Percentiles rank a stretch among this genome's conserved stretches.
Conservation (phyloP, 768 basidiomycete species). For the Xerocomellus dryophilus region DNA sequence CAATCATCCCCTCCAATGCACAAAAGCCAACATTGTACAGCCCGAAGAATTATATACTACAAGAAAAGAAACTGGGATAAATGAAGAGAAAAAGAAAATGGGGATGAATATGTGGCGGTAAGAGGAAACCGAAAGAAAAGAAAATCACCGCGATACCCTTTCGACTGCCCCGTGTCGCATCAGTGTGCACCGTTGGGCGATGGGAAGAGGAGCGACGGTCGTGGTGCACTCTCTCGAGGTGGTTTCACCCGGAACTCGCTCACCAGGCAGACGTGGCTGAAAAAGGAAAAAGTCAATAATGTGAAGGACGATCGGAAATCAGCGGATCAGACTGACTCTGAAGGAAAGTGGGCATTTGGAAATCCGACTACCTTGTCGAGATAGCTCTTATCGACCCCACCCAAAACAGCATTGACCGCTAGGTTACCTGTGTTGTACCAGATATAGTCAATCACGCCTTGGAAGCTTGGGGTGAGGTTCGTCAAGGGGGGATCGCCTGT, state of each 20-base stretch:
- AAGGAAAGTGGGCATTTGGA: slow-evolving; percentile 95
- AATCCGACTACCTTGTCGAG: slow-evolving; percentile 91
- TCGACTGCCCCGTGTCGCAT: slow-evolving; percentile 1
- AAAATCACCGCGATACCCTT: slow-evolving; percentile 6
- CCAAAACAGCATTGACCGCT: slow-evolving; percentile 77
- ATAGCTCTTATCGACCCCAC: slow-evolving; percentile 82
- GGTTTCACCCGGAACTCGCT: slow-evolving; percentile 80
- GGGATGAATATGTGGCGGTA: slow-evolving; percentile 5
- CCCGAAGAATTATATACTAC: slow-evolving; percentile 24
- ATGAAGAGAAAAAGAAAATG: slow-evolving; percentile 16
- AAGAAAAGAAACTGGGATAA: slow-evolving; percentile 24
- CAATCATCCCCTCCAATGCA: slow-evolving; percentile 18
- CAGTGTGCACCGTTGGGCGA: slow-evolving; percentile 37
- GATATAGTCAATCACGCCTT: slow-evolving; percentile 87
- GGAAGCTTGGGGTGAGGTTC: slow-evolving; percentile 86
- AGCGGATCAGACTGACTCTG: slow-evolving; percentile 66
- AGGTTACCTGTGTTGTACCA: slow-evolving; percentile 82
- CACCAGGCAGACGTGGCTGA: slow-evolving; percentile 69
- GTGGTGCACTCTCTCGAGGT: slow-evolving; percentile 46
- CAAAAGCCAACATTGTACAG: slow-evolving; percentile 29
- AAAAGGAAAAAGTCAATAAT: slow-evolving; percentile 10
- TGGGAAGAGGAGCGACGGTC: slow-evolving; percentile 39
- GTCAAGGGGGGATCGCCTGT: slow-evolving; percentile 69
- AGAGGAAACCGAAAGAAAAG: not conserved
- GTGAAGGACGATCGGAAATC: slow-evolving; percentile 2